Percentiles rank a stretch among this genome's conserved stretches.
Conservation (phyloP, 2,329 filamentous ascomycete species). For the Grosmannia clavigera region DNA sequence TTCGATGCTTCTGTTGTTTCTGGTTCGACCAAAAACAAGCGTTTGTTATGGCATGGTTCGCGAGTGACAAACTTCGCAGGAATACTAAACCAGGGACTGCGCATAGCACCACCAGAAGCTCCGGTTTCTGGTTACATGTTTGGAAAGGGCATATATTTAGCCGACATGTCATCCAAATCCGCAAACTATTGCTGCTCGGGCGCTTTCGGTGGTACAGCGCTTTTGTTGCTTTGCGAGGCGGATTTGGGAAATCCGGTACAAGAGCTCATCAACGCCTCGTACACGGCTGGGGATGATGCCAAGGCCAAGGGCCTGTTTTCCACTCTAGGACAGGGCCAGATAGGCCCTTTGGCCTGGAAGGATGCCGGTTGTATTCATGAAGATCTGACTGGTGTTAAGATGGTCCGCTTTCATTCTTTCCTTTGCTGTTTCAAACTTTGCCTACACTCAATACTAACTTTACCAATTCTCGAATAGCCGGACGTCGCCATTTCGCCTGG, state of each 20-base stretch:
- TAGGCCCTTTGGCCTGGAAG: conserved; percentile 58
- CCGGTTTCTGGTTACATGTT: conserved; percentile 79
- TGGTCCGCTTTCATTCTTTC: conserved; percentile 39
- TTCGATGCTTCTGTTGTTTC: conserved; percentile 43
- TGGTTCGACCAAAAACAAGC: conserved; percentile 35
- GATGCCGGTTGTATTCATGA: conserved; percentile 57
- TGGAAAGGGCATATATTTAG: conserved; percentile 79
- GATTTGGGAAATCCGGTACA: conserved; percentile 68
- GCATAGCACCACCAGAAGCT: conserved; percentile 79
- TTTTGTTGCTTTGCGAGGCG: conserved; percentile 75
- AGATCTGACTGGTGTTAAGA: conserved; percentile 53
- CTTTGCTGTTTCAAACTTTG: neutral
- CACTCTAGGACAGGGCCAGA: conserved; percentile 58
- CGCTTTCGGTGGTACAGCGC: conserved; percentile 53
- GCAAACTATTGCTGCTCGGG: conserved; percentile 59
- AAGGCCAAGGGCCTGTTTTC: conserved; percentile 46
- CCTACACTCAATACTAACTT: conserved; percentile 1
- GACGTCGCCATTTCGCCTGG: conserved; percentile 32
- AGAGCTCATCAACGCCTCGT: conserved; percentile 44
- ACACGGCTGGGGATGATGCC: conserved; percentile 51
- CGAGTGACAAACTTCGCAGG: conserved; percentile 75
- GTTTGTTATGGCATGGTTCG: conserved; percentile 80
- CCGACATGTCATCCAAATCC: conserved; percentile 74
- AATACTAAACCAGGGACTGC: conserved; percentile 75
- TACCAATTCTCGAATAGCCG: conserved; percentile 2